Base-by-base conservation (phyloP, 2,329 filamentous ascomycete species). In the Aspergillus fructus region DNA sequence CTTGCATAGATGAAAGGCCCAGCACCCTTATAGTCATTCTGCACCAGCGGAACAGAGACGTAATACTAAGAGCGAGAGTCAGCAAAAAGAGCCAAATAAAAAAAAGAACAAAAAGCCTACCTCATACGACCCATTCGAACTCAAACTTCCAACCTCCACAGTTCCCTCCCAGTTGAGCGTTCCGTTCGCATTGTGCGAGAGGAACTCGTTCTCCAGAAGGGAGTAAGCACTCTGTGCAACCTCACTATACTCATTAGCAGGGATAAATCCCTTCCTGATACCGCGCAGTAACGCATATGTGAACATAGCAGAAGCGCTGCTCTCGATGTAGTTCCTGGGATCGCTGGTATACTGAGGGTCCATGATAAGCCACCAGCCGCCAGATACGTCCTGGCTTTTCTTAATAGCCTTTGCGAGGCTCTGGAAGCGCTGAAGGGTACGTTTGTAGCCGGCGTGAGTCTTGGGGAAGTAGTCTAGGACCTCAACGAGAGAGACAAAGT, bases 1-100 rank as follows among this genome's bases (percentile, higher is more conserved):
- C 59, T 58, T 2, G 59, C 60, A 40, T 62, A 62, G 47, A 62
- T 62, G 21, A 62, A 62, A 11, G 60, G 59, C 8, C 60, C 60
- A 5, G 55, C 56, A 6, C 60, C 60, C 45, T 61, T 61, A 17
- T 57, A 55, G 27, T 62, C 58, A 41, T 62, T 61, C 30, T 57
- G 53, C 34, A 37, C 53, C 13, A 62, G 21, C 1, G 59, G 60
- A n/a, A 62, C 59, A 9, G 59, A 62, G 39, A 61, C 33, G 21
- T 62, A 62, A 47, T 62, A 62, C 60, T 62, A 39, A 12, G 3
- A n/a, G 6, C 6, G 3, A 37, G 24, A 9, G 19, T 53, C 11
- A 59, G 55, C 34, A 39, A n/a, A 34, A 13, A 6, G 3, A 24
- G 2, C 19, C 19, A 33, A 1, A 15, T 17, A 17, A 12, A 15